Conservation (phyloP, 139 green algal genomes). For the Chlamydomonas applanata region DNA sequence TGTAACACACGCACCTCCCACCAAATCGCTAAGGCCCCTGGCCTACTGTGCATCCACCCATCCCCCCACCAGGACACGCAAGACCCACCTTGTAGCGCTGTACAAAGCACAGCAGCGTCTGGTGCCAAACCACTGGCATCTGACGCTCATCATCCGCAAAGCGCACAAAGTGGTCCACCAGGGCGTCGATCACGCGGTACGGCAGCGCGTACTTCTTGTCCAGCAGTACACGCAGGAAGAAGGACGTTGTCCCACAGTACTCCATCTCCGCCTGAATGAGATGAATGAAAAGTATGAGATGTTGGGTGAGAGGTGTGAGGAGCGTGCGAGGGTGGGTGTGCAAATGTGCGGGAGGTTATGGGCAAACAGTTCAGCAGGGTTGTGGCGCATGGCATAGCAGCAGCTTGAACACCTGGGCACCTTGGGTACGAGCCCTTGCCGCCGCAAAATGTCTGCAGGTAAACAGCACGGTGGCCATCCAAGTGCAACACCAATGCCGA, state of each 20-base stretch:
- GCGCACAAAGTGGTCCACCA: constrained; percentile 77
- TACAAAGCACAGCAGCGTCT: constrained; percentile 92
- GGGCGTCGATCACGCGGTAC: constrained; percentile 68
- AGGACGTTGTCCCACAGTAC: constrained; percentile 93
- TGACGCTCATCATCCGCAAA: constrained; percentile 75
- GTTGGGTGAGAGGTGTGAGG: no score
- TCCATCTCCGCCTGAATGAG: constrained; percentile 87
- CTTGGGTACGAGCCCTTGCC: no score
- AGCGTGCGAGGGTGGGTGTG: no score
- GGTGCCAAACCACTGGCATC: constrained; percentile 99
- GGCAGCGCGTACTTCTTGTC: constrained; percentile 99
- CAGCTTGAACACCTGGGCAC: no score
- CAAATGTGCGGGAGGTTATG: no score
- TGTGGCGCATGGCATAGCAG: no score
- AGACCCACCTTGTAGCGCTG: constrained; percentile 76
- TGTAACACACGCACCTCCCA: background rate
- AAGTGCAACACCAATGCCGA: no score
- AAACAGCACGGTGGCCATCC: no score
- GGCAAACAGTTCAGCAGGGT: no score
- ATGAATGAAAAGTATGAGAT: no score
- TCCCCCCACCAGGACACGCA: no score
- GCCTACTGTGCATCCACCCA: background rate
- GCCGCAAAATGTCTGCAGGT: no score
- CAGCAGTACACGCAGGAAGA: constrained; percentile 97
- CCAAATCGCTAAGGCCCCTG: background rate